A percentile compares a stretch with the other conserved stretches of the same genome.
These are phyloP conservation scores for Cylindrotheca fusiformis DNA, from an alignment of 108 stramenopile genomes.

Conservation along the genomic window DNA sequence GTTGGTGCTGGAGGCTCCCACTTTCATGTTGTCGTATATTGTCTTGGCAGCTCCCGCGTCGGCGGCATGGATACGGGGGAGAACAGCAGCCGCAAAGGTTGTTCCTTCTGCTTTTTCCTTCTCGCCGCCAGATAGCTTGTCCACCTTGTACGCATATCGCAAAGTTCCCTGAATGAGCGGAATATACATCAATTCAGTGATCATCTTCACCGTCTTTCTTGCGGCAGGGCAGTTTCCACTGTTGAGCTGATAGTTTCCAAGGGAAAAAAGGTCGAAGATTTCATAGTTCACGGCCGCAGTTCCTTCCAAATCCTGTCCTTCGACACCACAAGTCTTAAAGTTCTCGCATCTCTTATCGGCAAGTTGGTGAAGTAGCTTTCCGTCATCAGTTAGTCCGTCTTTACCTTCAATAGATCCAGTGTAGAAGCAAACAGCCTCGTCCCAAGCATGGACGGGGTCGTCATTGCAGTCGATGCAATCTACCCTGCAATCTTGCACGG, in stretches of 20 bases:
- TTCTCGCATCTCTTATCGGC: slow-evolving; percentile 77
- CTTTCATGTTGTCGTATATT: slow-evolving; percentile 65
- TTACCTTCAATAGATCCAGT: slow-evolving; percentile 56
- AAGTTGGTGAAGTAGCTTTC: slow-evolving; percentile 57
- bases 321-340: slow-evolving; percentile 62
- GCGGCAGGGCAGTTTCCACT: slow-evolving; percentile 52
- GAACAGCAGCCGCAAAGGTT: slow-evolving; percentile 67
- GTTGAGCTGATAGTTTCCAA: slow-evolving; percentile 43
- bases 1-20: slow-evolving; percentile 26
- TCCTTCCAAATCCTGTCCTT: slow-evolving; percentile 38
- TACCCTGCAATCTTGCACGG: slow-evolving; percentile 63
- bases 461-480: slow-evolving; percentile 61
- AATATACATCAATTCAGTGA: slow-evolving; percentile 60
- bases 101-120: slow-evolving; percentile 70
- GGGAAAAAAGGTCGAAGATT: slow-evolving; percentile 46
- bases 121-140: slow-evolving; percentile 13
- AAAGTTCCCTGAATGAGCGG: slow-evolving; percentile 74
- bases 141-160: slow-evolving; percentile 59
- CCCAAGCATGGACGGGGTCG: slow-evolving; percentile 65
- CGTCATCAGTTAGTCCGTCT: slow-evolving; percentile 42
- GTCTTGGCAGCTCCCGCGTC: slow-evolving; percentile 44
- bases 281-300: slow-evolving; percentile 62
- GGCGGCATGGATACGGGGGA: slow-evolving; percentile 61
- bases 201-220: slow-evolving; percentile 34
- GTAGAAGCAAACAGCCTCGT: slow-evolving; percentile 61